A percentile compares a stretch with the other conserved stretches of the same genome.
These are phyloP conservation scores for Fragilaria radians DNA, from an alignment of 108 stramenopile species.

Conservation along the genomic window DNA sequence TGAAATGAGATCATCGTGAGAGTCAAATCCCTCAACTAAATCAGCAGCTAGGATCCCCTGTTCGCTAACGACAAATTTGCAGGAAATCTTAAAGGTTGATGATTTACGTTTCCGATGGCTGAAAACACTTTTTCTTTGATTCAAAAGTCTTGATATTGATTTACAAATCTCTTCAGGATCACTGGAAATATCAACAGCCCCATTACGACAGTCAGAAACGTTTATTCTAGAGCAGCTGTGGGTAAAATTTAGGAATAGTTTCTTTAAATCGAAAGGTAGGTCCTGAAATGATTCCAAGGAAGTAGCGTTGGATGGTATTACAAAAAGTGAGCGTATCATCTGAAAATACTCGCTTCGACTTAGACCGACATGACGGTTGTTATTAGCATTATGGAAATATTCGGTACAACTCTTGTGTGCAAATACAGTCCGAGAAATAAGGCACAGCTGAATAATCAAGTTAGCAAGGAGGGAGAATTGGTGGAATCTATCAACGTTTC, in stretches of 20 bases:
- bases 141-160: not conserved
- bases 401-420: too few relatives aligned
- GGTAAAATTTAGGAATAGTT: not conserved
- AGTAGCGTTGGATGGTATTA: not conserved
- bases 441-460: too few relatives aligned
- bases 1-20: not conserved
- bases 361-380: too few relatives aligned
- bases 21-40: too few relatives aligned
- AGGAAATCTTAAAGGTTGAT: not conserved
- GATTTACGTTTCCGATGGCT: not conserved
- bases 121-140: not conserved
- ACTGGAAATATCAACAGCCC: not conserved
- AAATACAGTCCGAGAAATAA: too few relatives aligned
- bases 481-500: too few relatives aligned
- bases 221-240: not conserved
- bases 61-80: not conserved
- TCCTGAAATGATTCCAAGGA: not conserved
- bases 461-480: too few relatives aligned
- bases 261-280: not conserved
- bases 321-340: not conserved
- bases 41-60: too few relatives aligned
- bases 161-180: not conserved
- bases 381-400: too few relatives aligned
- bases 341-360: not conserved
- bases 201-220: not conserved